Conservation (phyloP, 768 basidiomycete genomes). For the Auricularia sp. region DNA sequence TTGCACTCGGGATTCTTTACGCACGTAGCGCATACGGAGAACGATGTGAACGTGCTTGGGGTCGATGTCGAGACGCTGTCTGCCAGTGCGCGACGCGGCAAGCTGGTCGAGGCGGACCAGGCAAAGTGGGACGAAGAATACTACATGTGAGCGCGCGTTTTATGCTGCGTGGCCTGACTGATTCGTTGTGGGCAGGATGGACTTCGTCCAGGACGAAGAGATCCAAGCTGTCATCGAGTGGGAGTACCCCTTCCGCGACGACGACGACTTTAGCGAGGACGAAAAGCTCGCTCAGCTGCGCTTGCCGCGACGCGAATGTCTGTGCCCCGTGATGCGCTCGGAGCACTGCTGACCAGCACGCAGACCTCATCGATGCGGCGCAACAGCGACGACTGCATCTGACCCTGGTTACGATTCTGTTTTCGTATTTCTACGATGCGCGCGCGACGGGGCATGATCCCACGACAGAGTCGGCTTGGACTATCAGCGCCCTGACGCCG, state of each 20-base stretch:
- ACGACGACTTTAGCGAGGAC: conserved; percentile 54
- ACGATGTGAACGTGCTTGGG: conserved; percentile 77
- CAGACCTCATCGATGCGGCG: conserved; percentile 50
- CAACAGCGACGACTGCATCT: conserved; percentile 60
- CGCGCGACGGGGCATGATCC: conserved; percentile 70
- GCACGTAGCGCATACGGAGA: conserved; percentile 63
- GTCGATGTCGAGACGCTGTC: conserved; percentile 49
- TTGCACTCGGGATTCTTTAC: conserved; percentile 66
- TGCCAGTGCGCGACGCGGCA: conserved; percentile 39
- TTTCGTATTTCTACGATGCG: conserved; percentile 73
- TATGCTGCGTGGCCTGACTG: neutral
- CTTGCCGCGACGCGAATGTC: conserved; percentile 46
- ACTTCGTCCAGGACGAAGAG: conserved; percentile 67
- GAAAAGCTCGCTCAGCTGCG: conserved; percentile 59
- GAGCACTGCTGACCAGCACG: neutral
- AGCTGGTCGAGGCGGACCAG: conserved; percentile 54
- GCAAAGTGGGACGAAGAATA: conserved; percentile 76
- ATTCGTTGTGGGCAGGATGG: conserved; percentile 45
- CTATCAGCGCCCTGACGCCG: conserved; percentile 59
- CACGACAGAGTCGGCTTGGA: conserved; percentile 87
- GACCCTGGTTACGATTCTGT: conserved; percentile 59
- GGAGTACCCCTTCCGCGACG: conserved; percentile 40
- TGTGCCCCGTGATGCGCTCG: conserved; percentile 7
- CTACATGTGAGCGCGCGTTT: conserved; percentile 53
- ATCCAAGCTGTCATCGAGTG: conserved; percentile 63